phyloP scores from a whole-genome alignment of 352 stramenopile genomes.

The Phytophthora aleatoria region DNA sequence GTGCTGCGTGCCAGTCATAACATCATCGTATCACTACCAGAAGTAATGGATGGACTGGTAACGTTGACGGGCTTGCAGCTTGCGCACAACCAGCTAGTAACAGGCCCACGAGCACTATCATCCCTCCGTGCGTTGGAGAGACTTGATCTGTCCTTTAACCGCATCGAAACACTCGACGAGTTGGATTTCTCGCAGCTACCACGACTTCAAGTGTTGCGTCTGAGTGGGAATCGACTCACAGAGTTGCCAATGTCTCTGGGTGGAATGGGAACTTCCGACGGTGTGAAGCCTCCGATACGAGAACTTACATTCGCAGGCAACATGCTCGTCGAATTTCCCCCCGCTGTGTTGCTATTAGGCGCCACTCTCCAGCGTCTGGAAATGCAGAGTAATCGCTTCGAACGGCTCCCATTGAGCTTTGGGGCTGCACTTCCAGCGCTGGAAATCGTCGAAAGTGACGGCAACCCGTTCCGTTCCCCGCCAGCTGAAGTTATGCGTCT shows the following conservation, averaged over 20 bases:
- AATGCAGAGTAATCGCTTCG: slow-evolving; percentile 79
- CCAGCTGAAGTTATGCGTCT: slow-evolving; percentile 68
- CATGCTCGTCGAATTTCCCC: slow-evolving; percentile 49
- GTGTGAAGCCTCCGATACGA: slow-evolving; percentile 33
- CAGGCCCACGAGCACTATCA: slow-evolving; percentile 34
- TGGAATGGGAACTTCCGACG: slow-evolving; percentile 12
- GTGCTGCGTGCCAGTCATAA: slow-evolving; percentile 61
- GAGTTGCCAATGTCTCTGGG: slow-evolving; percentile 51
- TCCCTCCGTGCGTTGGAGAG: slow-evolving; percentile 36
- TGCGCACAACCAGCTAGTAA: slow-evolving; percentile 59
- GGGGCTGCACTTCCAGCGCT: slow-evolving; percentile 45
- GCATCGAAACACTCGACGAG: slow-evolving; percentile 46
- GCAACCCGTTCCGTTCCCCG: slow-evolving; percentile 76
- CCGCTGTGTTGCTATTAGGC: slow-evolving; percentile 45
- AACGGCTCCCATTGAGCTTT: slow-evolving; percentile 62
- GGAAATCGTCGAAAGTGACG: slow-evolving; percentile 60
- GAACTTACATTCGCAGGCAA: slow-evolving; percentile 73
- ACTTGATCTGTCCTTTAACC: slow-evolving; percentile 77
- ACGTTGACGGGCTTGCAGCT: slow-evolving; percentile 46
- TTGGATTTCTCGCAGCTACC: slow-evolving; percentile 49
- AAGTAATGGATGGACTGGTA: slow-evolving; percentile 40
- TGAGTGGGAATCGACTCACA: slow-evolving; percentile 57
- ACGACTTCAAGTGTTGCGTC: slow-evolving; percentile 41
- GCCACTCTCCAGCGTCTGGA: slow-evolving; percentile 47
- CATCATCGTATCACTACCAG: slow-evolving; percentile 38